Evolutionary conservation across 1,284 basidiomycete species (phyloP).

Genomic region (Hypsizygus ulmarius): DNA sequence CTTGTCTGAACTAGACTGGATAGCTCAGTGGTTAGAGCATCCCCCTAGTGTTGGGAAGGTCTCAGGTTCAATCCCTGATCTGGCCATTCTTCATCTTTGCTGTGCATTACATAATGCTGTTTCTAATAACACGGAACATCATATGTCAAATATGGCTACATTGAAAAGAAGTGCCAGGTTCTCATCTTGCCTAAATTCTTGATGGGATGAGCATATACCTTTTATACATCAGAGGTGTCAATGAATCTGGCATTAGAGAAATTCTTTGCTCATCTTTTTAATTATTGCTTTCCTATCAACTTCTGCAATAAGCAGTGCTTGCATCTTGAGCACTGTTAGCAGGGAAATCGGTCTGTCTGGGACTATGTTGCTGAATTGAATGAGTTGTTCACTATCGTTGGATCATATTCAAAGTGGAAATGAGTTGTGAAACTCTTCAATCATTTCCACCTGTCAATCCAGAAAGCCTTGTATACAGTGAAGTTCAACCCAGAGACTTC

Average conservation of each 20-base stretch:
- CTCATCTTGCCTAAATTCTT: conserved; percentile 2
- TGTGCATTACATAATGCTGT: too few species aligned
- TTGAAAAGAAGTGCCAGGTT: neutral
- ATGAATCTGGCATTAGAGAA: neutral
- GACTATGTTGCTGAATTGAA: neutral
- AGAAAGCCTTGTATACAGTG: neutral
- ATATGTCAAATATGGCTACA: neutral
- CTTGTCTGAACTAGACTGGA: too few species aligned
- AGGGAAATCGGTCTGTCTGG: neutral
- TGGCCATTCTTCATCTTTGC: too few species aligned
- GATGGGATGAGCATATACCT: conserved; percentile 3
- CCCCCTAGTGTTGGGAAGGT: too few species aligned
- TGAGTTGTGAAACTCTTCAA: neutral
- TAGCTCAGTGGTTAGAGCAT: too few species aligned
- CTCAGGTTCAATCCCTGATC: too few species aligned
- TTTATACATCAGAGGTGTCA: neutral
- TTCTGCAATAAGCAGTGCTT: neutral
- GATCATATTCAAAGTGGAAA: neutral
- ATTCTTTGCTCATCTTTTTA: conserved; percentile 3
- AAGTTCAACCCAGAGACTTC: neutral
- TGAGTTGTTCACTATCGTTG: conserved; percentile 1
- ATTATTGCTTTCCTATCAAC: conserved; percentile 1
- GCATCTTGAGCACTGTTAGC: neutral
- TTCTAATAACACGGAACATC: too few species aligned
- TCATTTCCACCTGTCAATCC: neutral